Evolutionary conservation across 1,139 yeast species (phyloP).

Genomic region (Taphrina pruni): DNA sequence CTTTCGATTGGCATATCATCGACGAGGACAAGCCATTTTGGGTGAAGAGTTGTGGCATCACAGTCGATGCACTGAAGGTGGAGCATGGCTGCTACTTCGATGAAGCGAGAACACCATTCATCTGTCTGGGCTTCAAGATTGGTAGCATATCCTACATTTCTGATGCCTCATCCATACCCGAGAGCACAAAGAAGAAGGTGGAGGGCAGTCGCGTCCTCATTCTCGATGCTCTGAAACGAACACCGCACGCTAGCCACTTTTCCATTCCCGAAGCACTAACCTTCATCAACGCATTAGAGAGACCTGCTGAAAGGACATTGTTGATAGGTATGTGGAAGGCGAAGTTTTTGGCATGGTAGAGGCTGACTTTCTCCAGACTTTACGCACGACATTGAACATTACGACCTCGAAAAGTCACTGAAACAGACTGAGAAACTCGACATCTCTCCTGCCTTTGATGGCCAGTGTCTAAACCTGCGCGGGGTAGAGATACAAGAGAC

Average conservation of each 20-base stretch:
- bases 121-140: constrained; percentile 42
- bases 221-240: constrained; percentile 41
- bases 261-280: constrained; percentile 42
- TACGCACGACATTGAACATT: constrained; percentile 75
- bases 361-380: constrained; percentile 47
- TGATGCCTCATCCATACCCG: constrained; percentile 42
- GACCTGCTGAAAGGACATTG: constrained; percentile 70
- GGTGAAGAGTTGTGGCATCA: constrained; percentile 36
- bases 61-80: constrained; percentile 42
- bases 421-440: constrained; percentile 18
- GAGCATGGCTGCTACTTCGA: constrained; percentile 43
- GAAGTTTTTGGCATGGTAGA: constrained; percentile 73
- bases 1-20: constrained; percentile 42
- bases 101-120: constrained; percentile 40
- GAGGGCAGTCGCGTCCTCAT: constrained; percentile 42
- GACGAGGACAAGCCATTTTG: constrained; percentile 39
- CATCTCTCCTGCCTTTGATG: constrained; percentile 33
- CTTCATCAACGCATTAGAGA: constrained; percentile 54
- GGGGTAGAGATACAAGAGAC: constrained; percentile 13
- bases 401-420: constrained; percentile 40
- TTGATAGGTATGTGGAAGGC: constrained; percentile 54
- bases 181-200: constrained; percentile 31
- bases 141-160: constrained; percentile 43
- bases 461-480: constrained; percentile 44
- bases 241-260: constrained; percentile 43